phyloP scores from a whole-genome alignment of 2,329 filamentous ascomycete genomes.

The Cytospora leucostoma region DNA sequence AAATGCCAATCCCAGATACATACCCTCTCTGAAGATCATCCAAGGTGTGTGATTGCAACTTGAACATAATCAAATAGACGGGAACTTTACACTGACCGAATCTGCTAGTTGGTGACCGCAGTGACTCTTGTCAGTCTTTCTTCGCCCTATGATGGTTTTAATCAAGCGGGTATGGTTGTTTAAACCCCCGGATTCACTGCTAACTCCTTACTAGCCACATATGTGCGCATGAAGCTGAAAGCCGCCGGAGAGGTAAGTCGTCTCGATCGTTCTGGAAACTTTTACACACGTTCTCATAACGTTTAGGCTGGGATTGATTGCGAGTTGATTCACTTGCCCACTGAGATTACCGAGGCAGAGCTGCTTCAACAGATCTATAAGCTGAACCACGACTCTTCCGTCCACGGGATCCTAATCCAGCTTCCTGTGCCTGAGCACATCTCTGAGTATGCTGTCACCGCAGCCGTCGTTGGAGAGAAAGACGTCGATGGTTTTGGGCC shows the following conservation, averaged over 20 bases:
- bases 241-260: conserved; percentile 79
- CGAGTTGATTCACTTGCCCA: conserved; percentile 80
- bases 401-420: conserved; percentile 94
- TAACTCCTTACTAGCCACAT: conserved; percentile 66
- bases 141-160: neutral
- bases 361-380: conserved; percentile 78
- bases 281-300: conserved; percentile 24
- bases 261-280: neutral
- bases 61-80: neutral
- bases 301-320: conserved; percentile 84
- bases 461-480: conserved; percentile 87
- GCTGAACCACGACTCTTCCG: conserved; percentile 81
- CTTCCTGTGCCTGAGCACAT: conserved; percentile 86
- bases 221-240: conserved; percentile 99
- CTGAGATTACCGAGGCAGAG: conserved; percentile 79
- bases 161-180: neutral
- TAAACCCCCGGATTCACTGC: conserved; percentile 31
- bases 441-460: conserved; percentile 87
- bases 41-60: conserved; percentile 65
- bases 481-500: conserved; percentile 98
- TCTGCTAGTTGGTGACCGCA: conserved; percentile 77
- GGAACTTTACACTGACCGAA: conserved; percentile 22
- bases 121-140: conserved; percentile 76
- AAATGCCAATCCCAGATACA: conserved; percentile 80
- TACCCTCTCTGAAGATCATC: conserved; percentile 89